Percentiles rank a stretch among this genome's conserved stretches.
Evolutionary conservation across 768 basidiomycete species (phyloP).

Genomic region (Cystofilobasidium ferigula): DNA sequence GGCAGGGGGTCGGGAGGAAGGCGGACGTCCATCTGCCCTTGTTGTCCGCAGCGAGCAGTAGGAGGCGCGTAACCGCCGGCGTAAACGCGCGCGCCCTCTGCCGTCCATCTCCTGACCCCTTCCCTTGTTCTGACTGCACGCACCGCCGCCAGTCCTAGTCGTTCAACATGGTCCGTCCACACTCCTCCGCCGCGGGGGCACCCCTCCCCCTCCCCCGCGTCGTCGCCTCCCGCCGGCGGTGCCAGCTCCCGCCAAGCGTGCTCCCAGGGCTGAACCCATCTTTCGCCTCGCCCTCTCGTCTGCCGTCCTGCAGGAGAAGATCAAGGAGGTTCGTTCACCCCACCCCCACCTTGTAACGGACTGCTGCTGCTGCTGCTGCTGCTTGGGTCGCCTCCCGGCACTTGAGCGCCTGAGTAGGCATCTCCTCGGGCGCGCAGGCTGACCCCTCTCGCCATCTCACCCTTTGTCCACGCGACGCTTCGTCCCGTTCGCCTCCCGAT

Average conservation of each 20-base stretch:
- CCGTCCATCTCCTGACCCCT: background rate
- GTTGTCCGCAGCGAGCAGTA: no score
- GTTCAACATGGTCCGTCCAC: conserved; percentile 1
- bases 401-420: conserved; percentile 33
- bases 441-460: conserved; percentile 14
- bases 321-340: conserved; percentile 44
- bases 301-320: conserved; percentile 43
- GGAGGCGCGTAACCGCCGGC: no score
- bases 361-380: background rate
- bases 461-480: background rate
- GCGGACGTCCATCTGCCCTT: no score
- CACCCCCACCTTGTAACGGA: no score
- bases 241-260: no score
- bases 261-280: no score
- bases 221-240: no score
- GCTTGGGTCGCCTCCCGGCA: background rate
- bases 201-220: no score
- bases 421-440: conserved; percentile 17
- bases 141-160: no score
- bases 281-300: background rate
- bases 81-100: no score
- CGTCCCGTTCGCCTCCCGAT: background rate
- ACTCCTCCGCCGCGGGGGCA: background rate
- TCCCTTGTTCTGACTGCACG: no score
- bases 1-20: no score